Conservation (phyloP, 371 early-diverging fungal genomes). For the Mucor saturninus region DNA sequence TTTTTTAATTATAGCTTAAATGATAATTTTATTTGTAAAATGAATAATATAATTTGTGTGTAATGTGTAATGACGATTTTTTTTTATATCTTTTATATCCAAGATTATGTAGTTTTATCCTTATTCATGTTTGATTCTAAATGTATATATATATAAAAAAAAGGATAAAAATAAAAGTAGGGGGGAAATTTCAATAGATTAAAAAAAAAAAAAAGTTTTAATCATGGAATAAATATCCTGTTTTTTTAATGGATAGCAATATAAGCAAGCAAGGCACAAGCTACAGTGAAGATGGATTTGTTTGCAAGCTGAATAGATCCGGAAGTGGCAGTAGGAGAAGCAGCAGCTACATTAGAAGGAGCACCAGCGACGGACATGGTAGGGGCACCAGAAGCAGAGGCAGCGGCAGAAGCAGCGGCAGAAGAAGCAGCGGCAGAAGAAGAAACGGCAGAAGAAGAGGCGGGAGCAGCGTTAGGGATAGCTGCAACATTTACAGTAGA, state of each 20-base stretch:
- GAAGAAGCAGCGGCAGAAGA: constrained; percentile 9
- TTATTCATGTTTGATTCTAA: neutral
- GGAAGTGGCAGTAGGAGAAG: constrained; percentile 12
- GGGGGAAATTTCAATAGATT: neutral
- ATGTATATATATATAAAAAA: neutral
- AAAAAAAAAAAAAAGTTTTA: neutral
- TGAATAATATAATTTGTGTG: neutral
- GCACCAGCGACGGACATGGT: constrained; percentile 19
- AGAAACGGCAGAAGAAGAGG: constrained; percentile 12
- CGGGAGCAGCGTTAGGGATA: constrained; percentile 28
- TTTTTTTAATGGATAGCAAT: constrained; percentile 12
- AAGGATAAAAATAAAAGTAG: neutral
- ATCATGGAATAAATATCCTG: neutral
- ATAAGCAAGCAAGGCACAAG: constrained; percentile 18
- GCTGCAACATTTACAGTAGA: constrained; percentile 17
- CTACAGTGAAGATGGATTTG: constrained; percentile 4
- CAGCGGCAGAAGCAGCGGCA: neutral
- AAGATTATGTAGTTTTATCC: neutral
- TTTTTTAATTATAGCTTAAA: neutral
- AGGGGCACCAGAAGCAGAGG: constrained; percentile 1
- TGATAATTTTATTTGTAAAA: constrained; percentile 1
- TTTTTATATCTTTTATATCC: too few relatives aligned
- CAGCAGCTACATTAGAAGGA: constrained; percentile 7
- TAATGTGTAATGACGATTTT: neutral
- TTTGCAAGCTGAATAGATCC: constrained; percentile 5